phyloP scores from a whole-genome alignment of 495 filamentous ascomycete genomes.

The Pseudoneurospora amorphoporcata region DNA sequence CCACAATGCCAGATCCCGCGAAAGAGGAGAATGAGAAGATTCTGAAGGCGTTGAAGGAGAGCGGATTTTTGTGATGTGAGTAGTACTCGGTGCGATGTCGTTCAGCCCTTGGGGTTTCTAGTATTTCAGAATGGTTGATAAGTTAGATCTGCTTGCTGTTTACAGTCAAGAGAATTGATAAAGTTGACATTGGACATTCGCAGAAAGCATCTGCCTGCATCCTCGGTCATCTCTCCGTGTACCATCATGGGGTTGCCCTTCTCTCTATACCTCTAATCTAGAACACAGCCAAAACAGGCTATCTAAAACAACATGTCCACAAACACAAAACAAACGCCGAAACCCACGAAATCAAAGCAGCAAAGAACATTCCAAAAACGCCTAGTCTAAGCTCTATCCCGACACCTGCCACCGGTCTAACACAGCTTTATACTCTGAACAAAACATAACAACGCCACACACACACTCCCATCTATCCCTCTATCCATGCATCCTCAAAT shows the following conservation, averaged over 20 bases:
- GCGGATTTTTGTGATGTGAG: slow-evolving; percentile 28
- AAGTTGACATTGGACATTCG: background rate
- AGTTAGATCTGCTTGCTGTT: background rate
- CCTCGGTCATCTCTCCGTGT: background rate
- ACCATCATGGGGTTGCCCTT: background rate
- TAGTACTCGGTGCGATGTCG: background rate
- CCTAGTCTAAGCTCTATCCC: background rate
- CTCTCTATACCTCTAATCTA: background rate
- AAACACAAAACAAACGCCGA: background rate
- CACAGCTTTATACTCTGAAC: background rate
- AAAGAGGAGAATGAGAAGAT: slow-evolving; percentile 17
- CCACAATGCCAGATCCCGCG: slow-evolving; percentile 14
- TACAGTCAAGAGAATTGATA: background rate
- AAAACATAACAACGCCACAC: background rate
- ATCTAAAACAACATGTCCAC: background rate
- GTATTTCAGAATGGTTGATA: background rate
- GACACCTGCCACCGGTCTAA: background rate
- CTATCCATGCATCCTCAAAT: background rate
- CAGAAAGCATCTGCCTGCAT: background rate
- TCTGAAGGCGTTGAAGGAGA: slow-evolving; percentile 20
- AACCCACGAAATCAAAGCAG: background rate
- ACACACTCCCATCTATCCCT: background rate
- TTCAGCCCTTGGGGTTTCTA: background rate
- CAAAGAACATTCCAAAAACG: background rate
- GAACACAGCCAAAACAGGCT: background rate